Evolutionary conservation across 306 rosid species (phyloP).

Genomic region (Trifolium subterraneum): DNA sequence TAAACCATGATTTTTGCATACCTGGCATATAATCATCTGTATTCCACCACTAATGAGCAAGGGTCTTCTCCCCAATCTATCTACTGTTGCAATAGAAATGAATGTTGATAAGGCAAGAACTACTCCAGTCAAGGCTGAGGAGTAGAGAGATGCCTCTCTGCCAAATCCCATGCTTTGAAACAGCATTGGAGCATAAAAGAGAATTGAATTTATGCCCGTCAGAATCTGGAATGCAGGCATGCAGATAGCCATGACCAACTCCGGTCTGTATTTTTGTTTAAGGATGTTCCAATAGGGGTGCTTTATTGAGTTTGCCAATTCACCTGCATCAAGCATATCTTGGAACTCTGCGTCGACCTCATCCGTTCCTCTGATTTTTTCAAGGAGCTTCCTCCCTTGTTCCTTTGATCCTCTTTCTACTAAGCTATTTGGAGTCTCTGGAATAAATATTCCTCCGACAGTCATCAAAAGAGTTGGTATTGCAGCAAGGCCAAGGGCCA

Average conservation of each 20-base stretch:
- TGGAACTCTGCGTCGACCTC: slow-evolving; percentile 85
- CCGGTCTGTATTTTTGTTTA: slow-evolving; percentile 65
- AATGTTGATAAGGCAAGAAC: slow-evolving; percentile 82
- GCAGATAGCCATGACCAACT: slow-evolving; percentile 81
- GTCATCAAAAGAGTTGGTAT: slow-evolving; percentile 78
- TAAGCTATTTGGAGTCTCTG: slow-evolving; percentile 90
- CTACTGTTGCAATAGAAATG: slow-evolving; percentile 82
- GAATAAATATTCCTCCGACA: slow-evolving; percentile 77
- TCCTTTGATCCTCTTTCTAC: slow-evolving; percentile 66
- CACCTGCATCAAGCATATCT: slow-evolving; percentile 85
- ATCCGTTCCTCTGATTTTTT: slow-evolving; percentile 71
- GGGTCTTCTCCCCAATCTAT: slow-evolving; percentile 71
- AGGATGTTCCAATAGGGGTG: slow-evolving; percentile 81
- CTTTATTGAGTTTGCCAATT: slow-evolving; percentile 65
- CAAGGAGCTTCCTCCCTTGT: slow-evolving; percentile 65
- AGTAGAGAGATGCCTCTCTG: slow-evolving; percentile 74
- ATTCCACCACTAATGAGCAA: slow-evolving; percentile 88
- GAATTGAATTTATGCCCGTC: slow-evolving; percentile 85
- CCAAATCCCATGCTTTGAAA: slow-evolving; percentile 91
- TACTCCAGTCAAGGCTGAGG: slow-evolving; percentile 89
- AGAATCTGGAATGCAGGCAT: slow-evolving; percentile 92
- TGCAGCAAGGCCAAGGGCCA: slow-evolving; percentile 85
- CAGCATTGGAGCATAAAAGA: slow-evolving; percentile 85
- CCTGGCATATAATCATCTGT: slow-evolving; percentile 86
- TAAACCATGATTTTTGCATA: slow-evolving; percentile 18